phyloP scores from a whole-genome alignment of 2,329 filamentous ascomycete species.

The Epichloe coenophiala region DNA sequence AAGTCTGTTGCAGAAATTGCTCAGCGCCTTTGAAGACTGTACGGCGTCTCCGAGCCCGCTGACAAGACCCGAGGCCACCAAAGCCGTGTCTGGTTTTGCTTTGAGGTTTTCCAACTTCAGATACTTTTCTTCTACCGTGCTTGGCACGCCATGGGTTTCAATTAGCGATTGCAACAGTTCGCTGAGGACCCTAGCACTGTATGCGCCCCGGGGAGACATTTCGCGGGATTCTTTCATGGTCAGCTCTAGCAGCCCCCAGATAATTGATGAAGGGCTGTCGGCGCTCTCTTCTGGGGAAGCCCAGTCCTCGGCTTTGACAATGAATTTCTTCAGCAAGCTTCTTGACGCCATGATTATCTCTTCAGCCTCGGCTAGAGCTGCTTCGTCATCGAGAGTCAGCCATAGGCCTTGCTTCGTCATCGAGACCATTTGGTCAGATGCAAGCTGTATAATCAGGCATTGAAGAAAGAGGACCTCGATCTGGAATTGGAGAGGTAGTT shows the following conservation, averaged over 20 bases:
- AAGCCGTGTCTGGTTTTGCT: slow-evolving; percentile 29
- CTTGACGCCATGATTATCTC: slow-evolving; percentile 29
- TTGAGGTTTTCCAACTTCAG: slow-evolving; percentile 32
- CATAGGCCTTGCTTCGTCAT: slow-evolving; percentile 33
- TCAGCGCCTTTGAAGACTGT: slow-evolving; percentile 32
- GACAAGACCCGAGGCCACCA: slow-evolving; percentile 37
- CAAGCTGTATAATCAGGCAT: slow-evolving; percentile 35
- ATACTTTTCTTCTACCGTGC: slow-evolving; percentile 34
- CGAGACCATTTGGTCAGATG: slow-evolving; percentile 39
- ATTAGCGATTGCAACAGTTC: slow-evolving; percentile 34
- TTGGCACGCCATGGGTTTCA: slow-evolving; percentile 32
- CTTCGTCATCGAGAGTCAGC: slow-evolving; percentile 22
- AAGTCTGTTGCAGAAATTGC: slow-evolving; percentile 44
- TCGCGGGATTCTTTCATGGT: slow-evolving; percentile 29
- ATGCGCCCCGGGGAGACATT: slow-evolving; percentile 31
- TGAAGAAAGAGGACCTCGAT: slow-evolving; percentile 41
- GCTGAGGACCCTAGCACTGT: slow-evolving; percentile 38
- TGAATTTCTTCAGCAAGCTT: slow-evolving; percentile 21
- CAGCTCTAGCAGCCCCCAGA: slow-evolving; percentile 29
- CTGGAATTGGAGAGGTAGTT: slow-evolving; percentile 24
- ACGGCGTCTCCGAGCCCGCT: slow-evolving; percentile 37
- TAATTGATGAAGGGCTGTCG: slow-evolving; percentile 21
- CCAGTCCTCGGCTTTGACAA: slow-evolving; percentile 25
- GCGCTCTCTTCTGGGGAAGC: slow-evolving; percentile 15
- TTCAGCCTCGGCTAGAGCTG: slow-evolving; percentile 26